Base-by-base conservation (phyloP, 345 rosid genomes). In the Psidium guajava region DNA sequence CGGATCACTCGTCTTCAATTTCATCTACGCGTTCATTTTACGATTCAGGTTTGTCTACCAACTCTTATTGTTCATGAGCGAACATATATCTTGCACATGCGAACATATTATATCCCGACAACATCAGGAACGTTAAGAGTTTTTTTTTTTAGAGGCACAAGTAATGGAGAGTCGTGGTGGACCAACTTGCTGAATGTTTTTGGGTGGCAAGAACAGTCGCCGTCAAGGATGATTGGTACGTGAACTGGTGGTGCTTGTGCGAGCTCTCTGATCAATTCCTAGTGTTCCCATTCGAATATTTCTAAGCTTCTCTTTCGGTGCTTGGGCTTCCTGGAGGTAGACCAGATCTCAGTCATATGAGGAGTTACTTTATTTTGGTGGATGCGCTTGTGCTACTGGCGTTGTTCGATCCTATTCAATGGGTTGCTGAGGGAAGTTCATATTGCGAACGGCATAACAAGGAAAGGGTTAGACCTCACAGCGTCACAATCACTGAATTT, bases 401-500 rank as follows among this genome's bases (percentile, higher is more conserved):
- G 81, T 88, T 93, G 36, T 83, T 91, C 74, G 54, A 87, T 89
- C 85, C 87, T 82, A 87, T 88, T 90, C 90, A 88, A 87, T 92
- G 93, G 94, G 87, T 82, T 85, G 89, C 90, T 86, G 82, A 74
- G 87, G 92, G 92, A 87, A 91, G 87, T 88, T 86, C 91, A 47
- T 89, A 89, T 88, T 96, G 98, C 93, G 91, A 87, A 83, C 56
- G 88, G 85, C 86, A 88, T 82, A 88, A 87, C 64, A 83, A 92
- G n/a, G 91, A 58, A 50, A 88, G 58, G 57, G 84, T 92, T 87
- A 90, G 99, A 86, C 99, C 99, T 89, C 98, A 96, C 88, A 97
- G 99, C 56, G 98, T 97, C 81, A 90, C 98, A 1, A 94, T 97
- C 84, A 96, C 99, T 53, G 99, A 97, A 88, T 97, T 97, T 89